Evolutionary conservation across 345 rosid genomes (phyloP), one percentile per base, ranked within the genome.

Genomic region (Brassica juncea): DNA sequence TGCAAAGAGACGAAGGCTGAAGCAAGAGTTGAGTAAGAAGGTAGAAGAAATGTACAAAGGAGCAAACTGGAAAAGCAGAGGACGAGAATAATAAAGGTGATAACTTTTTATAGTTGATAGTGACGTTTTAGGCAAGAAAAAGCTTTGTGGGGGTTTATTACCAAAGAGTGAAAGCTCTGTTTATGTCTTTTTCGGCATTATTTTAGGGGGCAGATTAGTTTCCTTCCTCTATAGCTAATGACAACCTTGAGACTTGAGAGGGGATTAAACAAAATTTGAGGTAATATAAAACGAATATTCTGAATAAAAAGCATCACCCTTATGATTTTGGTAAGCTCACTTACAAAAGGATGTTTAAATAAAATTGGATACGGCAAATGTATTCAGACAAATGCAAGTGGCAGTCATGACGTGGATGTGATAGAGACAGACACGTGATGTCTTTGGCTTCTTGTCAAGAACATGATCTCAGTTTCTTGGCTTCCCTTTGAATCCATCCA

Each of bases 1-100:
- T 25, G 64, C 66, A 79, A 78, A 71, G 66, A 76, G 83, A 76
- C 73, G 80, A 79, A 68, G n/a, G 74, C 70, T 79, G 66, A 68
- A 68, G 74, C 78, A 59, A 74, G 27, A 74, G 44, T 25, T 73
- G 78, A 79, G 65, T 68, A 74, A 73, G 58, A 52, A 79, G 39
- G 9, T 55, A 66, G 68, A 66, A 66, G 62, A 66, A 59, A 31
- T 11, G n/a, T 66, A 57, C 59, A 66, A 78, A 39, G 44, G 34
- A 78, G 66, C n/a, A 71, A 78, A 28, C 61, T 67, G 21, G 78
- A 73, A 79, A 79, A 79, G 63, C 10, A n/a, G 64, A 73, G 70
- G 77, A 60, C 14, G 32, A 68, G 66, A 52, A 49, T 25, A 27
- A 80, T 49, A 16, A 80, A 47, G 58, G 61, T 6, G 42, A 55